Conservation (phyloP, 2,329 filamentous ascomycete genomes). For the Alternaria triticina region DNA sequence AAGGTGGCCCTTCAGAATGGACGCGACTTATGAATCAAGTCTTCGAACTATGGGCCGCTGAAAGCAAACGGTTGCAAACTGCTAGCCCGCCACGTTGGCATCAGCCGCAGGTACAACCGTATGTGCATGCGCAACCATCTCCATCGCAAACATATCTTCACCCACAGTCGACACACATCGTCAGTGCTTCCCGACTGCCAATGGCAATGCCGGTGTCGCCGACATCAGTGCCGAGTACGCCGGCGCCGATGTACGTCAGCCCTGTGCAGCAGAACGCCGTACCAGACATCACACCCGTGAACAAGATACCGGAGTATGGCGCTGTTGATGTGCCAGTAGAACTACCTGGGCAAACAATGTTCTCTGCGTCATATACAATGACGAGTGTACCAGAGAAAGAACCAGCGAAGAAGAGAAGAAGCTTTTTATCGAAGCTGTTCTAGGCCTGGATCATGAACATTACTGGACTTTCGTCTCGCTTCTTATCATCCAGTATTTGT, state of each 20-base stretch:
- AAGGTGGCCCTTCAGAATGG: constrained; percentile 39
- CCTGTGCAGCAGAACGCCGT: constrained; percentile 13
- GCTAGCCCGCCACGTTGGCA: constrained; percentile 8
- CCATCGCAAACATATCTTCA: constrained; percentile 15
- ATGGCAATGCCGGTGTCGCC: constrained; percentile 14
- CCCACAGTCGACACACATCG: constrained; percentile 9
- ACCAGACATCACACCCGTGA: constrained; percentile 12
- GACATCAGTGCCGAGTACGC: constrained; percentile 20
- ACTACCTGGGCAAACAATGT: constrained; percentile 18
- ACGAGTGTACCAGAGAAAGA: constrained; percentile 1
- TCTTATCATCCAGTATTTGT: neutral
- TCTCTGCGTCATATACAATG: constrained; percentile 17
- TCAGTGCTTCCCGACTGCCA: neutral
- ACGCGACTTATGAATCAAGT: constrained; percentile 43
- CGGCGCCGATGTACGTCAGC: constrained; percentile 13
- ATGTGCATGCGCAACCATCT: constrained; percentile 9
- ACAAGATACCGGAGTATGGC: constrained; percentile 13
- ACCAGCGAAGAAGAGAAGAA: constrained; percentile 30
- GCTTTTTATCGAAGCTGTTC: constrained; percentile 32
- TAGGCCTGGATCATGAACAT: neutral
- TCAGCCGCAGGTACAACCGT: constrained; percentile 2
- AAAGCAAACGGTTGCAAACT: constrained; percentile 22
- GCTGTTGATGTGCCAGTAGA: constrained; percentile 28
- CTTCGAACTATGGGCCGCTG: constrained; percentile 37
- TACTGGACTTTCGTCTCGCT: neutral